phyloP scores from a whole-genome alignment of 768 basidiomycete genomes.

The Trametes maxima region DNA sequence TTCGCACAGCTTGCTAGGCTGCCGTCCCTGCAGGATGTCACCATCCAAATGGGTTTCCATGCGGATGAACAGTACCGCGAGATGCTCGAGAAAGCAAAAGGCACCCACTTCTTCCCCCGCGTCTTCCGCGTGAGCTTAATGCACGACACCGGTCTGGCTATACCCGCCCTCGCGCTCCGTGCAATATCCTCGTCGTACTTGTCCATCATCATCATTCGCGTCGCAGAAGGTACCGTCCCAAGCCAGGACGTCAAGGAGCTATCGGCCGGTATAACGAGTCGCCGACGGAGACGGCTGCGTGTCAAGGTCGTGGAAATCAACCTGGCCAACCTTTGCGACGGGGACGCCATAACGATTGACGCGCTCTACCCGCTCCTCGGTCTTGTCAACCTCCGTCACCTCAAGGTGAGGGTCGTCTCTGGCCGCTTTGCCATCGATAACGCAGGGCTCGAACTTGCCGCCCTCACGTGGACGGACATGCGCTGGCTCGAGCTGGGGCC shows the following conservation, averaged over 20 bases:
- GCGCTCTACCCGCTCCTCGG: background rate
- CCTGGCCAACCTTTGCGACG: no score
- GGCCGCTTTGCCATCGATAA: background rate
- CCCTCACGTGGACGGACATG: background rate
- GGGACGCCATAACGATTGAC: background rate
- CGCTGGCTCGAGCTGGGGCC: slow-evolving; percentile 4
- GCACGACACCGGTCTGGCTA: background rate
- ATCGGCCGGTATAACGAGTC: background rate
- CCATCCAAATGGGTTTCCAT: background rate
- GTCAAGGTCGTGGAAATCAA: background rate
- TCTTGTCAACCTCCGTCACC: background rate
- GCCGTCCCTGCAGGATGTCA: background rate
- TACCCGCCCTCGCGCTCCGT: background rate
- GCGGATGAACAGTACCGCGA: background rate
- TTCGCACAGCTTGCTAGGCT: background rate
- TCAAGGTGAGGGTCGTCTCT: background rate
- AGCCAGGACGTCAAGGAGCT: background rate
- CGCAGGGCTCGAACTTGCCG: background rate
- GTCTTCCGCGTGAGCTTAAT: background rate
- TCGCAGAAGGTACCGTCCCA: background rate
- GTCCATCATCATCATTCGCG: background rate
- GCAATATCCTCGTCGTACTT: background rate
- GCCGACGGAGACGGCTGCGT: background rate
- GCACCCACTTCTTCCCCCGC: background rate
- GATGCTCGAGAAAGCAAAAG: background rate